Evolutionary conservation across 1,139 yeast genomes (phyloP).

Genomic region (Torulaspora globosa): DNA sequence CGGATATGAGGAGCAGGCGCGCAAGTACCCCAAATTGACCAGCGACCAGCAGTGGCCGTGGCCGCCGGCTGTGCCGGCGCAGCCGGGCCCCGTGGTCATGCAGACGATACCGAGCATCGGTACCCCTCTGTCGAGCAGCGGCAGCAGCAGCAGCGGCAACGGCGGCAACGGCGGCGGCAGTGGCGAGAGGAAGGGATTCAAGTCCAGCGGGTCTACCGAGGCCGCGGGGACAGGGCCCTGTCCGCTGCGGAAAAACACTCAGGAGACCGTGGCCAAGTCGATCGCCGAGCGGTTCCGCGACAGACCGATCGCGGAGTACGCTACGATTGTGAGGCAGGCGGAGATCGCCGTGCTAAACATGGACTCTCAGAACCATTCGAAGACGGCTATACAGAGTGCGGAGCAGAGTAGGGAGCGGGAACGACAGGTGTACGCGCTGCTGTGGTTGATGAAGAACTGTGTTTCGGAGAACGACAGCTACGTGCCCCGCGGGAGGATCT

Average conservation of each 20-base stretch:
- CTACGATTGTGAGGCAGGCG: conserved; percentile 31
- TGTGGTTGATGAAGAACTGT: conserved; percentile 72
- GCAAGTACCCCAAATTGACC: not conserved
- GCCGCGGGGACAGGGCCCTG: not conserved
- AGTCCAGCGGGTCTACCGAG: not conserved
- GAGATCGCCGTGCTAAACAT: conserved; percentile 33
- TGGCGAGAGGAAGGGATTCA: no score
- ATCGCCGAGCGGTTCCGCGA: conserved; percentile 31
- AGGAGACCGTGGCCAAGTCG: conserved; percentile 30
- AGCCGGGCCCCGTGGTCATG: conserved; percentile 4
- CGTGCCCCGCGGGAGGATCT: conserved; percentile 78
- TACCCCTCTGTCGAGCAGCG: conserved; percentile 1
- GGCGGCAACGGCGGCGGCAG: not conserved
- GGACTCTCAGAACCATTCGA: conserved; percentile 30
- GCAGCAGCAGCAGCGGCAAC: not conserved
- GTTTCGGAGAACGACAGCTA: conserved; percentile 62
- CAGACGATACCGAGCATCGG: conserved; percentile 11
- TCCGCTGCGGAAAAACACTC: conserved; percentile 26
- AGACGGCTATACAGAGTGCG: conserved; percentile 32
- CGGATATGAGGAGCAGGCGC: not conserved
- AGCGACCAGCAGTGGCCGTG: not conserved
- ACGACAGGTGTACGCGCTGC: conserved; percentile 75
- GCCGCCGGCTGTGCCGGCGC: not conserved
- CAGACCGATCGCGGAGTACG: conserved; percentile 32
- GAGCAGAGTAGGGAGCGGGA: conserved; percentile 52